phyloP scores from a whole-genome alignment of 257 asterid species.

The Solanum clarkiae region DNA sequence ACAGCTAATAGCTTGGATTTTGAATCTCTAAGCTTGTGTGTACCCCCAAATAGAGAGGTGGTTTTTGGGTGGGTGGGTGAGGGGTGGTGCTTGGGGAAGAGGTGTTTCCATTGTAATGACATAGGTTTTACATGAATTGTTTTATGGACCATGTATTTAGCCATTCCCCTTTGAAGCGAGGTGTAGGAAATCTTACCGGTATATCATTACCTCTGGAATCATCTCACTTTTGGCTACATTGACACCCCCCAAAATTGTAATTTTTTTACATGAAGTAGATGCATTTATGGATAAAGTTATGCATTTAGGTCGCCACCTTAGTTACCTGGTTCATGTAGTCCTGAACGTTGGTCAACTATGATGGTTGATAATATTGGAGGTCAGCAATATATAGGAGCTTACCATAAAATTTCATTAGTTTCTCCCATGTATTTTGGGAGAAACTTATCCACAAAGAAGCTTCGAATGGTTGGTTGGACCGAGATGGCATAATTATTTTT shows the following conservation, averaged over 20 bases:
- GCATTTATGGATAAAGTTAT: neutral
- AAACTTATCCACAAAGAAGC: neutral
- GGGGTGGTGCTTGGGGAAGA: neutral
- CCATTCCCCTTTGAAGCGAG: neutral
- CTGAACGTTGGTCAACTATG: neutral
- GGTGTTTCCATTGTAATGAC: neutral
- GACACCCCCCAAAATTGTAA: neutral
- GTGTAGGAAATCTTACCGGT: neutral
- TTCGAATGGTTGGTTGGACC: neutral
- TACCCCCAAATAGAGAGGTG: neutral
- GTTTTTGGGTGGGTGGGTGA: too few relatives aligned
- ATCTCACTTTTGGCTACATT: neutral
- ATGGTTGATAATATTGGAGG: neutral
- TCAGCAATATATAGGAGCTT: neutral
- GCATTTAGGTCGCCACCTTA: neutral
- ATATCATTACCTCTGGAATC: neutral
- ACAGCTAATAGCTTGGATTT: neutral
- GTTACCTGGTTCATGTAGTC: neutral
- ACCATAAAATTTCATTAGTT: neutral
- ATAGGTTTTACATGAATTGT: neutral
- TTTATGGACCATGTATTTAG: neutral
- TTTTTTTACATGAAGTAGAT: neutral
- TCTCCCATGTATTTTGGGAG: neutral
- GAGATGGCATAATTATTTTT: neutral
- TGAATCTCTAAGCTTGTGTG: neutral